Conservation (phyloP, 176 grass and related monocot genomes). For the Areca catechu region DNA sequence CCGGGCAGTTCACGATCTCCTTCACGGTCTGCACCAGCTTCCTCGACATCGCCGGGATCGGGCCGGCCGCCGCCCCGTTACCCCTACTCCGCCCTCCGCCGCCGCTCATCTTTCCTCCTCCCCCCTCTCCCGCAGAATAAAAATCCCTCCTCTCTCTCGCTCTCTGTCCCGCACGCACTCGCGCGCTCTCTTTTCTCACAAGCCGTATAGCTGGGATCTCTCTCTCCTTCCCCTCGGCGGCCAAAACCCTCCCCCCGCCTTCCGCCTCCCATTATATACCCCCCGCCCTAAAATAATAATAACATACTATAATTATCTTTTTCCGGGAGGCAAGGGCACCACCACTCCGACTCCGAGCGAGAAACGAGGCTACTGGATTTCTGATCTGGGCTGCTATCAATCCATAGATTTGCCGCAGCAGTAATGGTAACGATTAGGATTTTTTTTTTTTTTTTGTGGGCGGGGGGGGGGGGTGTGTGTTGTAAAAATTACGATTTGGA, state of each 20-base stretch:
- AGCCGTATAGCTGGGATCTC: background rate
- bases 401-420: too few species aligned
- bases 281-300: background rate
- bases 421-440: too few species aligned
- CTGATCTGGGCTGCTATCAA: too few species aligned
- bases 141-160: too few species aligned
- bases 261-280: background rate
- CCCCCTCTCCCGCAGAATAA: background rate
- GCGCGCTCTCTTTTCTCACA: too few species aligned
- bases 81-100: slow-evolving; percentile 24
- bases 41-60: slow-evolving; percentile 49
- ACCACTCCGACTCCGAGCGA: too few species aligned
- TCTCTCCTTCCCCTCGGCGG: background rate
- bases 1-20: slow-evolving; percentile 97
- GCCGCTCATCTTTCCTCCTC: background rate
- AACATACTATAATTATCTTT: background rate
- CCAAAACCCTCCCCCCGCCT: slow-evolving; percentile 3
- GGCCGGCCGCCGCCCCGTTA: slow-evolving; percentile 28
- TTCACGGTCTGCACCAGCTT: slow-evolving; percentile 90
- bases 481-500: too few species aligned
- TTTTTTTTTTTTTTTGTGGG: too few species aligned
- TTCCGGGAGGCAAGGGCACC: too few species aligned
- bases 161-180: background rate
- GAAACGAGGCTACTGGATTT: too few species aligned
- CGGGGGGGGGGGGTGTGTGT: too few species aligned